Percentiles rank a stretch among this genome's conserved stretches.
Conservation (phyloP, 352 stramenopile genomes). For the Globisporangium spinosum region DNA sequence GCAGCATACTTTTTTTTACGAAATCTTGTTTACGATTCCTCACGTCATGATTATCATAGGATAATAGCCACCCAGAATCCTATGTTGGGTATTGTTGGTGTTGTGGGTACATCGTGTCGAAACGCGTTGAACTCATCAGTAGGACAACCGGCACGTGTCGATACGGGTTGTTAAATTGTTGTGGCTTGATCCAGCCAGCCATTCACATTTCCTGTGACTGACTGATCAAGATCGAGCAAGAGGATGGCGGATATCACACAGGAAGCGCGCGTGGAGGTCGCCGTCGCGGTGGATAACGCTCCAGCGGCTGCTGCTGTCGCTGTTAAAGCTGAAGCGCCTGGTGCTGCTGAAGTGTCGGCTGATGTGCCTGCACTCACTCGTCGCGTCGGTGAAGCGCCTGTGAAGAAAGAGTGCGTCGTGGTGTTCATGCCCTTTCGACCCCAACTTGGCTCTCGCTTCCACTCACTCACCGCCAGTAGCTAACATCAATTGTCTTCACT, state of each 20-base stretch:
- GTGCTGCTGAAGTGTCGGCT: background rate
- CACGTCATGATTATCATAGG: too few species aligned
- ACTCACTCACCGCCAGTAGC: background rate
- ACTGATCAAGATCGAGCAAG: slow-evolving; percentile 2
- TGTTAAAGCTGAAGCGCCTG: background rate
- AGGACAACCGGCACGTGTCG: background rate
- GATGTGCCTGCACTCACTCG: background rate
- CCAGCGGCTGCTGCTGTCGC: background rate
- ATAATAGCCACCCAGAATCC: too few species aligned
- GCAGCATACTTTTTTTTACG: too few species aligned
- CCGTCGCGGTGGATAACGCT: background rate
- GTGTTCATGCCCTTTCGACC: background rate
- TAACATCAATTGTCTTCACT: background rate
- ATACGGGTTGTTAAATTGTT: background rate
- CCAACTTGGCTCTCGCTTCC: background rate
- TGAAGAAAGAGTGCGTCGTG: slow-evolving; percentile 41
- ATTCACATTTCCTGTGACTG: slow-evolving; percentile 1
- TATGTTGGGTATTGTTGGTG: background rate
- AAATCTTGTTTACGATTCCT: too few species aligned
- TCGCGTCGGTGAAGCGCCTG: slow-evolving; percentile 33
- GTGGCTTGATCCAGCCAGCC: slow-evolving; percentile 2
- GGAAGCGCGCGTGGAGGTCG: background rate
- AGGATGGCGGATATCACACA: slow-evolving; percentile 2
- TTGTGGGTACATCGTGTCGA: background rate
- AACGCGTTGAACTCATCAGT: background rate